These are phyloP conservation scores for Colletotrichum cereale DNA, from an alignment of 2,329 filamentous ascomycete species.

Conservation along the genomic window DNA sequence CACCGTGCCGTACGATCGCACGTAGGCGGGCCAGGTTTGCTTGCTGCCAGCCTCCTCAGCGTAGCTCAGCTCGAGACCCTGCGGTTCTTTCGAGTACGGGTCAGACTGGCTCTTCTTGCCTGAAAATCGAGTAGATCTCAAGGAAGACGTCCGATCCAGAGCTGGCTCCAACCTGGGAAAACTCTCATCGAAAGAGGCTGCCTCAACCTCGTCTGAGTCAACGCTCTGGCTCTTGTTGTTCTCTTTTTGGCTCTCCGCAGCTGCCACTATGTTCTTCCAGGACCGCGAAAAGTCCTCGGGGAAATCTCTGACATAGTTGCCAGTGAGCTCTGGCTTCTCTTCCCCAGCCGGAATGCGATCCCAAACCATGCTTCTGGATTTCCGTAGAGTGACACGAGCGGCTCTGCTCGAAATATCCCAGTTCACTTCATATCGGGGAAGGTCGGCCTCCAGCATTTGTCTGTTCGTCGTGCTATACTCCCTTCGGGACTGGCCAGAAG, in stretches of 20 bases:
- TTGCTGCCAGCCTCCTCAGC: slow-evolving; percentile 56
- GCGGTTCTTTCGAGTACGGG: slow-evolving; percentile 58
- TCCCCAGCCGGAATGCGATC: slow-evolving; percentile 9
- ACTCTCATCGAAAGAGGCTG: slow-evolving; percentile 57
- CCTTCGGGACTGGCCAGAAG: slow-evolving; percentile 35
- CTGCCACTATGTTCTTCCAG: slow-evolving; percentile 52
- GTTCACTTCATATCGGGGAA: slow-evolving; percentile 30
- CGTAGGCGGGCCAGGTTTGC: slow-evolving; percentile 51
- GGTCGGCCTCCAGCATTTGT: slow-evolving; percentile 33
- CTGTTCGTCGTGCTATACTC: slow-evolving; percentile 35
- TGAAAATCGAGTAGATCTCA: slow-evolving; percentile 20
- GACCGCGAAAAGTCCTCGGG: slow-evolving; percentile 62
- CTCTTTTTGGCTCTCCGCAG: slow-evolving; percentile 16
- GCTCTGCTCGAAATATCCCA: slow-evolving; percentile 38
- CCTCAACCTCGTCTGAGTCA: slow-evolving; percentile 48
- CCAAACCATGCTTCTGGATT: slow-evolving; percentile 40
- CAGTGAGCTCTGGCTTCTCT: slow-evolving; percentile 51
- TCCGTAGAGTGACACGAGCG: slow-evolving; percentile 31
- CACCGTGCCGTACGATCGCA: slow-evolving; percentile 49
- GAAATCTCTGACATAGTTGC: slow-evolving; percentile 64
- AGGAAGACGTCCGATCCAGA: slow-evolving; percentile 44
- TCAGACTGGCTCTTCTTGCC: slow-evolving; percentile 47
- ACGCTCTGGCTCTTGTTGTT: slow-evolving; percentile 17
- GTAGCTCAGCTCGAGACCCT: slow-evolving; percentile 63
- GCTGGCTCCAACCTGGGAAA: slow-evolving; percentile 53